These are phyloP conservation scores for Melanogaster broomeanus DNA, from an alignment of 768 basidiomycete species.

Conservation along the genomic window DNA sequence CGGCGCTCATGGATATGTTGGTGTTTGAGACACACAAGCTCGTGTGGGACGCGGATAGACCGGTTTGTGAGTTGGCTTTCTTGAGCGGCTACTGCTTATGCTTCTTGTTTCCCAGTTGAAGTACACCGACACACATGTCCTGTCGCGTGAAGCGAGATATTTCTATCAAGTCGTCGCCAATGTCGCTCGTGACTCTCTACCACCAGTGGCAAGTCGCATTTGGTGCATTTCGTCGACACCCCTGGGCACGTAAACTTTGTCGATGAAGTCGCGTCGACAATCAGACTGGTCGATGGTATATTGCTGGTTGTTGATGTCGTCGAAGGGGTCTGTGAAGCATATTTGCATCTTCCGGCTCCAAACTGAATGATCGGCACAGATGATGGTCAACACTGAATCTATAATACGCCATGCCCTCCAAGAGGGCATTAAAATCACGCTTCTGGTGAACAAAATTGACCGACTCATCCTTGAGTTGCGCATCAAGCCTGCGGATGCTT, in stretches of 20 bases:
- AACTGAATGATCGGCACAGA: slow-evolving; percentile 41
- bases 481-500: slow-evolving; percentile 94
- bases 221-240: slow-evolving; percentile 93
- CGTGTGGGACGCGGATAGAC: slow-evolving; percentile 88
- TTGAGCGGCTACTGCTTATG: slow-evolving; percentile 19
- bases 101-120: slow-evolving; percentile 57
- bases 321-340: slow-evolving; percentile 73
- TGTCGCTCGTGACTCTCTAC: slow-evolving; percentile 88
- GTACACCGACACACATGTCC: slow-evolving; percentile 93
- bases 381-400: slow-evolving; percentile 92
- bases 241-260: slow-evolving; percentile 98
- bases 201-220: slow-evolving; percentile 88
- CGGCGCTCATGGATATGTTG: slow-evolving; percentile 95
- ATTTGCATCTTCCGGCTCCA: not conserved
- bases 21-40: slow-evolving; percentile 96
- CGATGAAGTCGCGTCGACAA: slow-evolving; percentile 92
- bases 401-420: slow-evolving; percentile 87
- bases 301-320: slow-evolving; percentile 97
- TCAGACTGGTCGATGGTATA: slow-evolving; percentile 88
- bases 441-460: slow-evolving; percentile 98
- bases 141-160: slow-evolving; percentile 88
- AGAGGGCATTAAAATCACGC: slow-evolving; percentile 85
- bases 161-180: slow-evolving; percentile 95
- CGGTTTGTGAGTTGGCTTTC: slow-evolving; percentile 50
- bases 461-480: slow-evolving; percentile 94